These are phyloP conservation scores for Beverwykella pulmonaria DNA, from an alignment of 495 filamentous ascomycete species.

Conservation along the genomic window DNA sequence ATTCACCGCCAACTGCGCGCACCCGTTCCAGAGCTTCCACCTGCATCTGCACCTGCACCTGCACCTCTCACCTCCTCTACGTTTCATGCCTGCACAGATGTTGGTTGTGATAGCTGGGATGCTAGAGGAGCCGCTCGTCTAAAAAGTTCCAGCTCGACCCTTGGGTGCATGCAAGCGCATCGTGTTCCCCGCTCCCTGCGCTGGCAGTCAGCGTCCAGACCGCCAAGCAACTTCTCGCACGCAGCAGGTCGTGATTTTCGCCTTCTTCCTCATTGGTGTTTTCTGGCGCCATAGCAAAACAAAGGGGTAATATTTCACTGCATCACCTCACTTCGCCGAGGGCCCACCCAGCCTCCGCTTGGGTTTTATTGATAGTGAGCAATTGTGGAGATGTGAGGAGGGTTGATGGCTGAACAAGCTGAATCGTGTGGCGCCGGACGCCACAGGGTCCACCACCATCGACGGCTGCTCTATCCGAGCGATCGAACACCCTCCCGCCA, in stretches of 20 bases:
- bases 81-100: conserved; percentile 7
- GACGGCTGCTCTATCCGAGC: too few relatives aligned
- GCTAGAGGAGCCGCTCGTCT: background rate
- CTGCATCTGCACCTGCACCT: background rate
- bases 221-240: background rate
- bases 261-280: background rate
- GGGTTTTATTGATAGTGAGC: background rate
- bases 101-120: conserved; percentile 8
- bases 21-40: too few relatives aligned
- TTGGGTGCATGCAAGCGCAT: background rate
- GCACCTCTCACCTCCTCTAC: background rate
- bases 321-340: conserved; percentile 7
- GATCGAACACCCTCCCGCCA: background rate
- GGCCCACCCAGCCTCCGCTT: background rate
- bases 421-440: background rate
- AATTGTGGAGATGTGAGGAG: conserved; percentile 17
- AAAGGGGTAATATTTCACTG: conserved; percentile 22
- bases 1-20: too few relatives aligned
- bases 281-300: conserved; percentile 7
- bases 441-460: background rate
- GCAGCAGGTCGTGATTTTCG: background rate
- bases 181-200: background rate
- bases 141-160: background rate
- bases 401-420: background rate
- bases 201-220: conserved; percentile 1